Evolutionary conservation across 139 green algal species (phyloP).

Genomic region (Prasinococcaceae sp.): DNA sequence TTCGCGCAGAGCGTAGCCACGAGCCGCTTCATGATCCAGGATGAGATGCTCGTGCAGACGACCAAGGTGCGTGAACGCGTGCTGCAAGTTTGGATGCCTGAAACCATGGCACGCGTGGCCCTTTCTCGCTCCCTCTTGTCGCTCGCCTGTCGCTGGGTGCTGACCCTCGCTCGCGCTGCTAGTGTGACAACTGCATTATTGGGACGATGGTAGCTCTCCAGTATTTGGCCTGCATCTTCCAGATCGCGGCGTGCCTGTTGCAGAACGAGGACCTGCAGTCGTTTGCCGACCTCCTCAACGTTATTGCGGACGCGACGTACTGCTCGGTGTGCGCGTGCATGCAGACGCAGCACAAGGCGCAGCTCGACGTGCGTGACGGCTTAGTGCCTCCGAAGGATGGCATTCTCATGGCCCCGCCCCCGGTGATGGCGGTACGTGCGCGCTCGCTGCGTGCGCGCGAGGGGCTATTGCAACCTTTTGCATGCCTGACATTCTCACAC

Average conservation of each 20-base stretch:
- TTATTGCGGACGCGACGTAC: constrained; percentile 18
- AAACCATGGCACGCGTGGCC: neutral
- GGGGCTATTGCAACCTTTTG: neutral
- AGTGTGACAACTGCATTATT: constrained; percentile 20
- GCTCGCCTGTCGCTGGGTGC: neutral
- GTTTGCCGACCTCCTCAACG: constrained; percentile 14
- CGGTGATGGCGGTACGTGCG: too few species aligned
- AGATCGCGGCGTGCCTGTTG: constrained; percentile 3
- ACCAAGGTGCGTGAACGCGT: too few species aligned
- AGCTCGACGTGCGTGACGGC: constrained; percentile 11
- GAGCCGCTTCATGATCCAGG: constrained; percentile 23
- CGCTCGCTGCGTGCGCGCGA: neutral
- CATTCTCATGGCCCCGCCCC: too few species aligned
- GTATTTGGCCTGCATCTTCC: constrained; percentile 18
- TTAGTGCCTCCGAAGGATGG: too few species aligned
- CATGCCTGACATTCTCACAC: too few species aligned
- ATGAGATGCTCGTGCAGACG: constrained; percentile 23
- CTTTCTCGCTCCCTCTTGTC: neutral
- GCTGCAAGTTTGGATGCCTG: too few species aligned
- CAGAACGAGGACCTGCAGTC: constrained; percentile 14
- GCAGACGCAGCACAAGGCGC: constrained; percentile 20
- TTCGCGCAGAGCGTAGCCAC: constrained; percentile 12
- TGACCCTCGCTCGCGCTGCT: too few species aligned
- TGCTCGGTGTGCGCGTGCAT: constrained; percentile 29
- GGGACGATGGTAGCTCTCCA: constrained; percentile 18